These are phyloP conservation scores for Nitzschia palea DNA, from an alignment of 108 stramenopile genomes.

Conservation along the genomic window DNA sequence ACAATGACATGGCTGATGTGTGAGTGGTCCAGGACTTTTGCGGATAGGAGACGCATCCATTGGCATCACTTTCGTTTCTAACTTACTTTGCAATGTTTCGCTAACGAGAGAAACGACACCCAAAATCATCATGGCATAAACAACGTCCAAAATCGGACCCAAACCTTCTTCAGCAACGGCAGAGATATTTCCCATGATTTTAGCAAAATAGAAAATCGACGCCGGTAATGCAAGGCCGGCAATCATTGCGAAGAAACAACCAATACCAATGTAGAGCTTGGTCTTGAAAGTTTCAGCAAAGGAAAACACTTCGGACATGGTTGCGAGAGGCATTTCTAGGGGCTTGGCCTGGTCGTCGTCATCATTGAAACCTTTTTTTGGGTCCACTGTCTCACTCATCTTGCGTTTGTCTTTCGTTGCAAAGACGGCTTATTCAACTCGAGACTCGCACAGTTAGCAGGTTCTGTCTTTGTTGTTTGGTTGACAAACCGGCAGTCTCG, in stretches of 20 bases:
- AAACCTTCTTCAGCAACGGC: slow-evolving; percentile 23
- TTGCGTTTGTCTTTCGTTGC: too few species aligned
- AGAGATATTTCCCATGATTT: slow-evolving; percentile 42
- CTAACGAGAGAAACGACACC: slow-evolving; percentile 44
- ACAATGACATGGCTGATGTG: slow-evolving; percentile 5
- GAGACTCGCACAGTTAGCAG: too few species aligned
- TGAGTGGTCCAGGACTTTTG: too few species aligned
- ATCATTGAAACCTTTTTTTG: too few species aligned
- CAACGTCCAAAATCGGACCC: slow-evolving; percentile 26
- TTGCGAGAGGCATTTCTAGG: slow-evolving; percentile 4
- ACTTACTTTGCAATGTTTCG: background rate
- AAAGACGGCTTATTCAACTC: too few species aligned
- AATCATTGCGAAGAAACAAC: slow-evolving; percentile 26
- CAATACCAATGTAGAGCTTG: slow-evolving; percentile 11
- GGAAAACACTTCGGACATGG: slow-evolving; percentile 7
- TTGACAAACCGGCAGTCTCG: too few species aligned
- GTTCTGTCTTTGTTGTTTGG: too few species aligned
- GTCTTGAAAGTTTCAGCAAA: slow-evolving; percentile 7
- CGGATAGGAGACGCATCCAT: too few species aligned
- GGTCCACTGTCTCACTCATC: too few species aligned
- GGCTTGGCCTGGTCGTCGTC: too few species aligned
- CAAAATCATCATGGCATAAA: slow-evolving; percentile 51
- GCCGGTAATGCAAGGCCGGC: slow-evolving; percentile 44
- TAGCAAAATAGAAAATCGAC: slow-evolving; percentile 37
- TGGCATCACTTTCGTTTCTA: background rate